Evolutionary conservation across 2,329 filamentous ascomycete species (phyloP).

Genomic region (Claviceps maximensis): DNA sequence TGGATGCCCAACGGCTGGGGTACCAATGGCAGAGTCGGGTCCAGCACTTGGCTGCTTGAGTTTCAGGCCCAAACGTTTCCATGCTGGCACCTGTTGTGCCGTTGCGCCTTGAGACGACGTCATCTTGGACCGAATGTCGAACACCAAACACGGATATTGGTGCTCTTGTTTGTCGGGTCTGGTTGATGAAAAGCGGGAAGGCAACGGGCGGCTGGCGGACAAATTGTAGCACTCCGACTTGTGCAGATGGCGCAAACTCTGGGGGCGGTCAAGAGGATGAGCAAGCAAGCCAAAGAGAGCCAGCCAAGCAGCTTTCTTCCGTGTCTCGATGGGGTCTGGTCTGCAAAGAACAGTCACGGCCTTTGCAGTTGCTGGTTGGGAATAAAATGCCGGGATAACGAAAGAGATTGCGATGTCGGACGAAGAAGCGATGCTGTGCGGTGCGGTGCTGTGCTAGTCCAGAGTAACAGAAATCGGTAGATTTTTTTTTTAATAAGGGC

Average conservation of each 20-base stretch:
- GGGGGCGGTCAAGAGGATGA: background rate
- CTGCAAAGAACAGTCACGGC: background rate
- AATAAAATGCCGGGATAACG: background rate
- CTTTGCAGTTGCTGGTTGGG: background rate
- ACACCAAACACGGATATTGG: constrained; percentile 6
- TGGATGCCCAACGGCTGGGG: constrained; percentile 25
- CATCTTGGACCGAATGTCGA: constrained; percentile 20
- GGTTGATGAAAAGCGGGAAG: background rate
- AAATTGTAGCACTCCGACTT: background rate
- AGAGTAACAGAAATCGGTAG: background rate
- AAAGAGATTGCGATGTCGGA: background rate
- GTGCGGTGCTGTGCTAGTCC: background rate
- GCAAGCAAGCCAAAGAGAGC: background rate
- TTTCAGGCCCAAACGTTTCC: constrained; percentile 51
- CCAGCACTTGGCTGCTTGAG: constrained; percentile 33
- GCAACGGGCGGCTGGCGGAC: background rate
- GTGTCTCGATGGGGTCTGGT: no score
- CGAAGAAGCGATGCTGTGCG: background rate
- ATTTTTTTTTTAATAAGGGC: background rate
- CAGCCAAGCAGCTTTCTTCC: background rate
- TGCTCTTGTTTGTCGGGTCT: background rate
- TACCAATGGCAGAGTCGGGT: constrained; percentile 17
- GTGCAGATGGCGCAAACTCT: background rate
- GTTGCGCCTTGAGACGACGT: constrained; percentile 30
- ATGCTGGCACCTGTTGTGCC: constrained; percentile 45